Evolutionary conservation across 805 yeast genomes (phyloP).

Genomic region (Pichia insulana): DNA sequence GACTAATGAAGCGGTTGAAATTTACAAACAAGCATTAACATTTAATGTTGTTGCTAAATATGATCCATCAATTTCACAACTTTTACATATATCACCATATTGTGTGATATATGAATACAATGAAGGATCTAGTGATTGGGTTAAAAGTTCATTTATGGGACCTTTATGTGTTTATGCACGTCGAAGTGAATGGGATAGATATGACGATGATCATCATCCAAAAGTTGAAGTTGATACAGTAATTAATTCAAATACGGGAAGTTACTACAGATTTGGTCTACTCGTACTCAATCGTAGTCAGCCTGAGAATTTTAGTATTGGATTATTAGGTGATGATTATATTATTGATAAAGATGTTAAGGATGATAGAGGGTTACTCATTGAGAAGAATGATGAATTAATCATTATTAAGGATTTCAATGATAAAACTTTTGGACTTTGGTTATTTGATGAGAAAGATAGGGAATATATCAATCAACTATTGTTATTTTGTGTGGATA

Average conservation of each 20-base stretch:
- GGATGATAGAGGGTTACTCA: constrained; percentile 40
- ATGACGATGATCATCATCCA: constrained; percentile 3
- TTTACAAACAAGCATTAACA: constrained; percentile 60
- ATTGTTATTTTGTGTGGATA: constrained; percentile 23
- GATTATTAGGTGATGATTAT: constrained; percentile 49
- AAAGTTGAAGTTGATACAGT: constrained; percentile 21
- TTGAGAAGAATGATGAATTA: constrained; percentile 60
- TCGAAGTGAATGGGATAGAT: constrained; percentile 7
- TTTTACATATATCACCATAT: constrained; percentile 61
- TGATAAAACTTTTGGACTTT: constrained; percentile 68
- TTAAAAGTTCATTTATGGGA: constrained; percentile 61
- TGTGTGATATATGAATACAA: constrained; percentile 63
- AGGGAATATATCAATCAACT: constrained; percentile 48
- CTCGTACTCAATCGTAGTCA: constrained; percentile 59
- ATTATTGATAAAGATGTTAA: constrained; percentile 19
- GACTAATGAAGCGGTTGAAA: constrained; percentile 47
- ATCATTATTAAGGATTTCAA: constrained; percentile 59
- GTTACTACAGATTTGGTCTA: constrained; percentile 53
- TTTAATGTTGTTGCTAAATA: constrained; percentile 71
- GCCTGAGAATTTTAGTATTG: constrained; percentile 66
- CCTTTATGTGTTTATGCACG: constrained; percentile 49
- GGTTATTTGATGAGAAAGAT: constrained; percentile 67
- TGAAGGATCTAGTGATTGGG: constrained; percentile 50
- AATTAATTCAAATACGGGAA: constrained; percentile 26
- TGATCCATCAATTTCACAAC: constrained; percentile 62